Evolutionary conservation across 805 yeast genomes (phyloP).

Genomic region (Spathaspora arborariae): DNA sequence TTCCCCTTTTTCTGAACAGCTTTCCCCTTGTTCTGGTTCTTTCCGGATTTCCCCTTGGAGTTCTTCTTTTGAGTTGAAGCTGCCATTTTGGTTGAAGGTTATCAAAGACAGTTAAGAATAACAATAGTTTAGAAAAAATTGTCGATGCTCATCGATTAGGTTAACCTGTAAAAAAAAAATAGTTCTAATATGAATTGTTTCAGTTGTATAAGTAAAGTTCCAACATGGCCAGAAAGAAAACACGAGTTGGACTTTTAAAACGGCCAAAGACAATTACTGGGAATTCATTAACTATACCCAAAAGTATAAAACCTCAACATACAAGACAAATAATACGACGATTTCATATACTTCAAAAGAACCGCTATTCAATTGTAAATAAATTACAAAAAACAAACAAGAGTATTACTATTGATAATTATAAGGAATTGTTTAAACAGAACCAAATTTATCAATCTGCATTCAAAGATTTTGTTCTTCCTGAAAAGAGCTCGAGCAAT

Average conservation of each 20-base stretch:
- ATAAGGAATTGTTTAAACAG: slow-evolving; percentile 1
- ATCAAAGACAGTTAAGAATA: background rate
- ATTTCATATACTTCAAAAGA: slow-evolving; percentile 68
- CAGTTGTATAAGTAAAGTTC: background rate
- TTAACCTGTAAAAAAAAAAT: background rate
- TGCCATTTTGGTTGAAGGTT: background rate
- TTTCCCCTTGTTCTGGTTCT: slow-evolving; percentile 1
- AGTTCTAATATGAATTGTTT: background rate
- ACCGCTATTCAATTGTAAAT: slow-evolving; percentile 39
- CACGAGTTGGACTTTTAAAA: slow-evolving; percentile 23
- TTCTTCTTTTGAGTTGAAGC: background rate
- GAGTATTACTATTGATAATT: slow-evolving; percentile 15
- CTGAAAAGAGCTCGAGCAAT: slow-evolving; percentile 6
- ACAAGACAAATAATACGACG: slow-evolving; percentile 75
- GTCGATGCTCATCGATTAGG: slow-evolving; percentile 1
- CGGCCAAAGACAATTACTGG: slow-evolving; percentile 32
- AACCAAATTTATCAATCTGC: background rate
- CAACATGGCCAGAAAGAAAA: slow-evolving; percentile 12
- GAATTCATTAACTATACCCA: slow-evolving; percentile 28
- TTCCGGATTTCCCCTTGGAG: background rate
- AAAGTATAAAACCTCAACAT: slow-evolving; percentile 57
- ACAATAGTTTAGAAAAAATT: background rate
- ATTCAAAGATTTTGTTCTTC: slow-evolving; percentile 1
- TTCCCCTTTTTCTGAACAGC: slow-evolving; percentile 1
- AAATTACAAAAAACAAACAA: slow-evolving; percentile 26